Evolutionary conservation across 2,329 filamentous ascomycete species (phyloP).

Genomic region (Nigrograna mackinnonii): DNA sequence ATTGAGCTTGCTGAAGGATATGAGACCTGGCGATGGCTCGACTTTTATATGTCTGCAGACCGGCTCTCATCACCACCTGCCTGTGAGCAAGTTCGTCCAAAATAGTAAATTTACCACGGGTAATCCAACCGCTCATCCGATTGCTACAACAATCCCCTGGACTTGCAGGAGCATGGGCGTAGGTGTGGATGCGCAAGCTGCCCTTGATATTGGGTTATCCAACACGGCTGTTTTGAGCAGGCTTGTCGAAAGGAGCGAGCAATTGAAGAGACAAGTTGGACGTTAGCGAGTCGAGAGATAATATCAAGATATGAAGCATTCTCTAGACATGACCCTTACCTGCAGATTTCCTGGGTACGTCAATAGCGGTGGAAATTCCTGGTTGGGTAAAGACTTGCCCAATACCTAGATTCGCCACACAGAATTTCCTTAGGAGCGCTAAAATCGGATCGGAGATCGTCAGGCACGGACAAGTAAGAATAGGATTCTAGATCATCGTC

Average conservation of each 20-base stretch:
- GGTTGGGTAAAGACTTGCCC: constrained; percentile 6
- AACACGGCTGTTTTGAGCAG: constrained; percentile 7
- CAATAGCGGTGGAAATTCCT: constrained; percentile 13
- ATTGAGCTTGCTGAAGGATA: constrained; percentile 10
- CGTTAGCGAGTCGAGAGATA: constrained; percentile 10
- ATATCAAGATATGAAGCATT: constrained; percentile 20
- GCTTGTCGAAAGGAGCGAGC: constrained; percentile 12
- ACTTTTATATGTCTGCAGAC: constrained; percentile 17
- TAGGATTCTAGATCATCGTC: too few relatives aligned
- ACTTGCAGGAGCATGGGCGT: constrained; percentile 2
- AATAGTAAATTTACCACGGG: constrained; percentile 16
- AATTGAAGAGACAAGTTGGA: constrained; percentile 2
- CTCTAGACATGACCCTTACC: constrained; percentile 3
- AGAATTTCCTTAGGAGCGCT: background rate
- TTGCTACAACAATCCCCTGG: background rate
- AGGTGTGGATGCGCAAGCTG: constrained; percentile 6
- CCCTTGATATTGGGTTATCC: constrained; percentile 6
- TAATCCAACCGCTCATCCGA: constrained; percentile 12
- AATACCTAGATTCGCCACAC: constrained; percentile 7
- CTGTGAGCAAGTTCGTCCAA: background rate
- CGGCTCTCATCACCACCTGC: constrained; percentile 1
- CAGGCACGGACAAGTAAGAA: too few relatives aligned
- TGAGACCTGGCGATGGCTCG: background rate
- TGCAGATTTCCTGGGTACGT: constrained; percentile 10
- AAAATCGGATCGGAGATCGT: too few relatives aligned